Conservation (phyloP, 495 filamentous ascomycete genomes). For the Filosporella fistucella region DNA sequence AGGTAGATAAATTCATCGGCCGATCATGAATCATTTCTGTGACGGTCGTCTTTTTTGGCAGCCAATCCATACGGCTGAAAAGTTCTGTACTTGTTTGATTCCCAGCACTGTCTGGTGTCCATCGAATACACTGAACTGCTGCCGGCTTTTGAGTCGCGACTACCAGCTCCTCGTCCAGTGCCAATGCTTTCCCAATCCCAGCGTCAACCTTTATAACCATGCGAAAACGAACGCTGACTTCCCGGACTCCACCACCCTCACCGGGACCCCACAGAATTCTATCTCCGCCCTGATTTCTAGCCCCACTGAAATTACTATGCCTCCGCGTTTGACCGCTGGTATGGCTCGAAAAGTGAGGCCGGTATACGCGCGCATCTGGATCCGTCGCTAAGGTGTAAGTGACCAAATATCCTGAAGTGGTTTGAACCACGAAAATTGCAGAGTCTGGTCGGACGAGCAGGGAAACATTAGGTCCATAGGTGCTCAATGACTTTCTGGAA, state of each 20-base stretch:
- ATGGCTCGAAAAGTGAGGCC: slow-evolving; percentile 65
- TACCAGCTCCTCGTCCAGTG: slow-evolving; percentile 88
- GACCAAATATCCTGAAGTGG: slow-evolving; percentile 80
- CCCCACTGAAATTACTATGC: slow-evolving; percentile 64
- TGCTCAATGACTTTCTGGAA: slow-evolving; percentile 68
- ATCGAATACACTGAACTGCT: slow-evolving; percentile 93
- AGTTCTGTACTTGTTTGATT: slow-evolving; percentile 89
- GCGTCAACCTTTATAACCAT: slow-evolving; percentile 99
- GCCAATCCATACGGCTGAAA: slow-evolving; percentile 78
- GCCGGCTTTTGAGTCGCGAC: slow-evolving; percentile 92
- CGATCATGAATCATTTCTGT: slow-evolving; percentile 92
- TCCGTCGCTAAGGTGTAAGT: slow-evolving; percentile 92
- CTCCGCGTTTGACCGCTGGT: slow-evolving; percentile 63
- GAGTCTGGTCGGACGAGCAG: slow-evolving; percentile 89
- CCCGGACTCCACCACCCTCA: slow-evolving; percentile 75
- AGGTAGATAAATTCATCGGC: slow-evolving; percentile 93
- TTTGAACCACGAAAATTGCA: slow-evolving; percentile 88
- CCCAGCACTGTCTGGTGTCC: slow-evolving; percentile 77
- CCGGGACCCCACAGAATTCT: slow-evolving; percentile 57
- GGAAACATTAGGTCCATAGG: slow-evolving; percentile 80
- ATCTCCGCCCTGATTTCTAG: slow-evolving; percentile 47
- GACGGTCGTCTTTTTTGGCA: slow-evolving; percentile 71
- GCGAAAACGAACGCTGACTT: slow-evolving; percentile 85
- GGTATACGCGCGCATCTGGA: slow-evolving; percentile 75
- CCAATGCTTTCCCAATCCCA: slow-evolving; percentile 81